Conservation (phyloP, 305 asterid species). For the Withania somnifera region DNA sequence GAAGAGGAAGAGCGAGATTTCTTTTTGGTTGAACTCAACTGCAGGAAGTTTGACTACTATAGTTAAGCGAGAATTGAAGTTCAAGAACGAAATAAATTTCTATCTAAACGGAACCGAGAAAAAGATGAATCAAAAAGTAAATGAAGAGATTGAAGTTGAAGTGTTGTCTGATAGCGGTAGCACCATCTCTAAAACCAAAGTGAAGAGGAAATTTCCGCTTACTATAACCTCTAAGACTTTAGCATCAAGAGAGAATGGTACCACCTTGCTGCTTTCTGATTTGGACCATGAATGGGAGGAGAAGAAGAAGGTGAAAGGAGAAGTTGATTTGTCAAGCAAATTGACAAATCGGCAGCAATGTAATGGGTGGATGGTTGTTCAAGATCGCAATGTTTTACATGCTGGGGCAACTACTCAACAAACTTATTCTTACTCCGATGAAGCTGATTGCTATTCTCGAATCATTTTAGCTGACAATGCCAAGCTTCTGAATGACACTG, state of each 20-base stretch:
- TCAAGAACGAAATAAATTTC: constrained; percentile 35
- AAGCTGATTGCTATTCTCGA: constrained; percentile 34
- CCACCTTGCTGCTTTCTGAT: constrained; percentile 22
- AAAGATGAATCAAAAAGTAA: constrained; percentile 35
- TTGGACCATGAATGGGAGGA: constrained; percentile 27
- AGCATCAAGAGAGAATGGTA: constrained; percentile 17
- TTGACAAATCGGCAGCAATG: constrained; percentile 29
- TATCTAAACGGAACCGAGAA: constrained; percentile 32
- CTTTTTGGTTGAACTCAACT: constrained; percentile 62
- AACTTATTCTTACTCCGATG: constrained; percentile 25
- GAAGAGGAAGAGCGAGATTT: constrained; percentile 28
- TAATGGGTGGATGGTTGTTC: constrained; percentile 54
- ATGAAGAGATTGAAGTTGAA: constrained; percentile 22
- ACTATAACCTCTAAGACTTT: constrained; percentile 19
- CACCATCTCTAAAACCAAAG: constrained; percentile 1
- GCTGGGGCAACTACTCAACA: constrained; percentile 42
- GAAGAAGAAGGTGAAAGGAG: constrained; percentile 28
- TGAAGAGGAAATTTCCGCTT: constrained; percentile 40
- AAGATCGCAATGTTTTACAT: constrained; percentile 40
- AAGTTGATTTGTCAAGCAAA: constrained; percentile 11
- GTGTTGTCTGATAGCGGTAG: constrained; percentile 14
- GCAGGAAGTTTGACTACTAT: constrained; percentile 44
- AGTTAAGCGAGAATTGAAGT: constrained; percentile 21
- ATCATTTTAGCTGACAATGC: constrained; percentile 33
- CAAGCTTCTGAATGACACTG: constrained; percentile 15